Base-by-base conservation (phyloP, 2,329 filamentous ascomycete genomes). In the Fusarium avenaceum region DNA sequence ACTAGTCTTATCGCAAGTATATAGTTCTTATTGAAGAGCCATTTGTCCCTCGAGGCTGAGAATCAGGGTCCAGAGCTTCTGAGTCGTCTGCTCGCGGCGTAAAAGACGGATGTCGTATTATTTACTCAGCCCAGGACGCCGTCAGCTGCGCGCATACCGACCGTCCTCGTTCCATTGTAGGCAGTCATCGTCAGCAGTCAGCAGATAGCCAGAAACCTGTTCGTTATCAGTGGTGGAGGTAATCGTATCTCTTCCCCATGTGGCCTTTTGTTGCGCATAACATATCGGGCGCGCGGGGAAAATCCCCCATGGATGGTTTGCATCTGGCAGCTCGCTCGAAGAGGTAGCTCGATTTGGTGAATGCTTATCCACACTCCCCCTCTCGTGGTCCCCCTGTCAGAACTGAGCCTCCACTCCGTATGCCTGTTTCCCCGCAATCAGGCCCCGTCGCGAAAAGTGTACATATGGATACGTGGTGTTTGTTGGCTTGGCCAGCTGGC, bases 371-470 rank as follows among this genome's bases (percentile, higher is more conserved):
- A 38, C 65, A 69, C 65, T 61, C 65, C 65, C 58, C 63, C n/a
- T 38, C 28, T 30, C 49, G 38, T 52, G 38, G 40, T 43, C 32
- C 39, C 65, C 65, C 60, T 68, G 60, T 65, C 42, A 64, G 52
- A 48, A 22, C 40, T 24, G 33, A 46, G 30, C 59, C 63, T 66
- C 63, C 46, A 60, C 59, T 30, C 39, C 19, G 22, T 44, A 67
- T 67, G 63, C 65, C 58, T 67, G 65, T 63, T 67, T 49, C 65
- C 65, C 65, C 65, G 65, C 65, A 68, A 65, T 65, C 63, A 60
- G 54, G 51, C 47, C 54, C 62, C 62, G 51, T 67, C 51, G 20
- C 52, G 35, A 57, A n/a, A 35, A 38, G 35, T 38, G 35, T 54
- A 56, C 60, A 49, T 54, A 35, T 43, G 35, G 35, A 38, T 61